Evolutionary conservation across 441 rosid species (phyloP).

Genomic region (Erodium moschatum): DNA sequence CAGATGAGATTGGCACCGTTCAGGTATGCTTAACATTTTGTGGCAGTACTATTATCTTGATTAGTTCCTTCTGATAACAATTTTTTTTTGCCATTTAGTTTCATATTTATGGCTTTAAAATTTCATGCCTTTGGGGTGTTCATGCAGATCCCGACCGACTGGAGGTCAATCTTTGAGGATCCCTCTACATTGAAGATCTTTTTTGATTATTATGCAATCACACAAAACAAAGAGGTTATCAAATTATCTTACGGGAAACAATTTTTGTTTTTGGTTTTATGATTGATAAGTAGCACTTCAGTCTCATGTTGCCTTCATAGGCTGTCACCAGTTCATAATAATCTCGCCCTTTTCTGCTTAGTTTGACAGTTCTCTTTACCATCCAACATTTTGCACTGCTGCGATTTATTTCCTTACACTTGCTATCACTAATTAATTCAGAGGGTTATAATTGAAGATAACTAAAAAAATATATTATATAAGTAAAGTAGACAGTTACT

Average conservation of each 20-base stretch:
- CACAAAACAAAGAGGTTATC: slow-evolving; percentile 24
- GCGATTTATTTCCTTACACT: background rate
- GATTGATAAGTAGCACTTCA: background rate
- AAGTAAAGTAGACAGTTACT: background rate
- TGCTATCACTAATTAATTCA: background rate
- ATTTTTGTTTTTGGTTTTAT: too few species aligned
- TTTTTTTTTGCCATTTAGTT: too few species aligned
- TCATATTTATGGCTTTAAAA: background rate
- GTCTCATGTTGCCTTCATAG: background rate
- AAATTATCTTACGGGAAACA: too few species aligned
- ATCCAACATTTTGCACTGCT: background rate
- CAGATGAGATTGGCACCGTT: slow-evolving; percentile 28
- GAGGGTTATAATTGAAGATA: background rate
- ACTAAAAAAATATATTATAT: background rate
- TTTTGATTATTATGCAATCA: slow-evolving; percentile 26
- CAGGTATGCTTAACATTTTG: slow-evolving; percentile 20
- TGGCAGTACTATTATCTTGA: slow-evolving; percentile 2
- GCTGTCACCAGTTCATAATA: background rate
- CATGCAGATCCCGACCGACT: slow-evolving; percentile 23
- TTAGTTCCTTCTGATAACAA: background rate
- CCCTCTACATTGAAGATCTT: slow-evolving; percentile 25
- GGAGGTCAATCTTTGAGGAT: slow-evolving; percentile 26
- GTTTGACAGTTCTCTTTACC: background rate
- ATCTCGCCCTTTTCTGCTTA: background rate
- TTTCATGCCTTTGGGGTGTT: slow-evolving; percentile 4